Evolutionary conservation across 2,329 filamentous ascomycete genomes (phyloP).

Genomic region (Periconia digitata): DNA sequence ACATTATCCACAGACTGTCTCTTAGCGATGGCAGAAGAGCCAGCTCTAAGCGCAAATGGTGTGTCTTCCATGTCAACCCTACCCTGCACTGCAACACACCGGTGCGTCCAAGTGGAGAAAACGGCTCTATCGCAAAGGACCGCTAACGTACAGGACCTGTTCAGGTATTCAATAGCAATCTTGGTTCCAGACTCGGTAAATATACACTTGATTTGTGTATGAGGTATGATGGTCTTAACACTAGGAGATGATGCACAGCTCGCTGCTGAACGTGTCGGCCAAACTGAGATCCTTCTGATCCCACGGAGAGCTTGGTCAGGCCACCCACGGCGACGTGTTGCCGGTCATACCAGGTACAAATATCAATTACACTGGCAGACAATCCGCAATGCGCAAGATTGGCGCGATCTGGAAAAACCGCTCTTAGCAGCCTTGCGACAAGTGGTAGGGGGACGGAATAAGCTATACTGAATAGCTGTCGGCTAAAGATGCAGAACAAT

Average conservation of each 20-base stretch:
- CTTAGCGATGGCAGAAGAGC: conserved; percentile 25
- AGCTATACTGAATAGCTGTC: too few species aligned
- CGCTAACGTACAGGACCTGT: not conserved
- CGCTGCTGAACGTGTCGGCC: too few species aligned
- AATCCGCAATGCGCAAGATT: not conserved
- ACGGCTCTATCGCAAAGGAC: not conserved
- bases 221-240: not conserved
- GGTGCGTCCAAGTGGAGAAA: not conserved
- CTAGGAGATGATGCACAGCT: not conserved
- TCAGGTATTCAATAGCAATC: too few species aligned
- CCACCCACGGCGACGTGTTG: not conserved
- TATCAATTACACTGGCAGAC: not conserved
- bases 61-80: conserved; percentile 26
- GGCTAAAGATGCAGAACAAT: too few species aligned
- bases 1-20: conserved; percentile 17
- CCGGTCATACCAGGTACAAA: not conserved
- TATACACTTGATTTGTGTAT: not conserved
- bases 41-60: conserved; percentile 33
- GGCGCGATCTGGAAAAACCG: too few species aligned
- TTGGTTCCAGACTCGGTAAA: not conserved
- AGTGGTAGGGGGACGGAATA: too few species aligned
- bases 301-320: not conserved
- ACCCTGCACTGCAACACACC: not conserved
- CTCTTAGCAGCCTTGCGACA: too few species aligned
- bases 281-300: not conserved